Evolutionary conservation across 169 alveolate species (phyloP), one percentile per base, ranked within the genome.

Genomic region (Cryptosporidium felis): DNA sequence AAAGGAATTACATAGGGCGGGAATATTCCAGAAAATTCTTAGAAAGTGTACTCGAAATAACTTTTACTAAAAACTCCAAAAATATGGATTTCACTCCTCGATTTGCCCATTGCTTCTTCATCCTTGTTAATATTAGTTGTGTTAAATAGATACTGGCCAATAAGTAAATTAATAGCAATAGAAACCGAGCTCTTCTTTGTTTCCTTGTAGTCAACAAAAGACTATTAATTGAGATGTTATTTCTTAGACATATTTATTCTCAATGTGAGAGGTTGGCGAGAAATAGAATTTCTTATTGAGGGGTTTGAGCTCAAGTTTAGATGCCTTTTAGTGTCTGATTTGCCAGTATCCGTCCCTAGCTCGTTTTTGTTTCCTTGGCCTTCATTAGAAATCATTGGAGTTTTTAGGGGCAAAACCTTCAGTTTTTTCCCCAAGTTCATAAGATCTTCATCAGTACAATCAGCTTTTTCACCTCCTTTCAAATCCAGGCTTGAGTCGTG

Each of bases 191-290:
- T n/a, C n/a, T n/a, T n/a, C n/a, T n/a, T n/a, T n/a, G n/a, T n/a
- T n/a, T n/a, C n/a, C n/a, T n/a, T n/a, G n/a, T n/a, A n/a, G n/a
- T n/a, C n/a, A n/a, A n/a, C n/a, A n/a, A n/a, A n/a, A n/a, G n/a
- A n/a, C n/a, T n/a, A n/a, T n/a, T n/a, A n/a, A n/a, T n/a, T 51
- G 6, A n/a, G n/a, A 12, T 32, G 21, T 12, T 53, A 41, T 53
- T 34, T 38, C 14, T 74, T 74, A 5, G 85, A 74, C 53, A 74
- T 74, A 74, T 74, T 74, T 47, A 74, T 74, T 41, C 85, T 74
- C 40, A 74, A 53, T 49, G 74, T 58, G n/a, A 74, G 34, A 14
- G 85, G 74, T 23, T 34, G 63, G 12, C 85, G 18, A 6, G 5
- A 21, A 1, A 36, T 36, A n/a, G 4, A 12, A 53, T 21, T 65